Conservation (phyloP, 257 asterid species). For the Fraxinus excelsior region DNA sequence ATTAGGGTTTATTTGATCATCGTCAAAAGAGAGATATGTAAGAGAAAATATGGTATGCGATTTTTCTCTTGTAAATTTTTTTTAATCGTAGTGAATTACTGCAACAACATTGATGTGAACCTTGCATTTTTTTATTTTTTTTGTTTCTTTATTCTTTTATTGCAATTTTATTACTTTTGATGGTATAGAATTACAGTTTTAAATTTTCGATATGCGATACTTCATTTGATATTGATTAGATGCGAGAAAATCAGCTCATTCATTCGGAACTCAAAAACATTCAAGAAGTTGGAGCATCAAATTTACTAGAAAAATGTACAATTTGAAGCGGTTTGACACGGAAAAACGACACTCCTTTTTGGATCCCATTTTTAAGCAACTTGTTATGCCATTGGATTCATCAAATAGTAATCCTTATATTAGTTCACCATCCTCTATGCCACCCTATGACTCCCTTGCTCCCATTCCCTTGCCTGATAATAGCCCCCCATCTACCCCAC, state of each 20-base stretch:
- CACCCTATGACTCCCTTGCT: slow-evolving; percentile 84
- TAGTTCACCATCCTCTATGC: slow-evolving; percentile 69
- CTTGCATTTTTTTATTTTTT: too few species aligned
- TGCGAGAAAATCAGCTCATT: slow-evolving; percentile 39
- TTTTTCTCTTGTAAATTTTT: too few species aligned
- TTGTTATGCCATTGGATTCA: slow-evolving; percentile 36
- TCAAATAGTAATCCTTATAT: slow-evolving; percentile 57
- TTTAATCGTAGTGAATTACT: too few species aligned
- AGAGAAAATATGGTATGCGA: too few species aligned
- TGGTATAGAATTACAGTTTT: too few species aligned
- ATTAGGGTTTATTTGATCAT: too few species aligned
- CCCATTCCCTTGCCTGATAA: slow-evolving; percentile 58
- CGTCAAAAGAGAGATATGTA: too few species aligned
- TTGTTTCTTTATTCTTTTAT: too few species aligned
- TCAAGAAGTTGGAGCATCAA: slow-evolving; percentile 32
- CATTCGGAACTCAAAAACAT: slow-evolving; percentile 18
- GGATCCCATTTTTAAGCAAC: slow-evolving; percentile 7
- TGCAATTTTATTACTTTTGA: too few species aligned
- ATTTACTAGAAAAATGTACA: slow-evolving; percentile 17
- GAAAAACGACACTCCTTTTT: slow-evolving; percentile 12
- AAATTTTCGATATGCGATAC: too few species aligned
- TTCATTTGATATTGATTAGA: slow-evolving; percentile 33
- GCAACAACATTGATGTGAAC: too few species aligned
- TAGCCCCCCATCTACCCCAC: slow-evolving; percentile 54
- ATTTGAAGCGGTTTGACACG: slow-evolving; percentile 33